These are phyloP conservation scores for Westerdykella ornata DNA, from an alignment of 2,329 filamentous ascomycete species.

Conservation along the genomic window DNA sequence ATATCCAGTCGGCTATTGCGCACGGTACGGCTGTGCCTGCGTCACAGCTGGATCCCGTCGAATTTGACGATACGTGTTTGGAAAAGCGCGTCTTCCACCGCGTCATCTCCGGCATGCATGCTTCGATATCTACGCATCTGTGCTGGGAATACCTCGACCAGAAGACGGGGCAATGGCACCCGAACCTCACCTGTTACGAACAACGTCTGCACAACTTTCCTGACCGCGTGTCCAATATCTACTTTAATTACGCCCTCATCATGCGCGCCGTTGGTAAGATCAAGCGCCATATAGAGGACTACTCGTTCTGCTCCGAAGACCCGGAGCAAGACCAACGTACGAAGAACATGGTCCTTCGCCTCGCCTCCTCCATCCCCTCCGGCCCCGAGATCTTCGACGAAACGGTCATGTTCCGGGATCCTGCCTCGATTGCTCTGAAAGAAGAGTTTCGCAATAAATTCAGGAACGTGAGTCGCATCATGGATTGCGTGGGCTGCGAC, in stretches of 20 bases:
- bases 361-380: conserved; percentile 64
- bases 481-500: conserved; percentile 98
- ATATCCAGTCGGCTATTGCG: conserved; percentile 52
- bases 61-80: conserved; percentile 83
- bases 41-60: conserved; percentile 58
- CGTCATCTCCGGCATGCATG: conserved; percentile 94
- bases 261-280: conserved; percentile 88
- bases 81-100: conserved; percentile 99
- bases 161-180: conserved; percentile 85
- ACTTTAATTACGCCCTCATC: conserved; percentile 98
- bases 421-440: conserved; percentile 69
- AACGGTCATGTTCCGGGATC: conserved; percentile 80
- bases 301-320: conserved; percentile 91
- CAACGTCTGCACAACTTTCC: conserved; percentile 75
- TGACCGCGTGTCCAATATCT: conserved; percentile 91
- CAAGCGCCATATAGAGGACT: conserved; percentile 69
- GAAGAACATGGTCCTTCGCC: conserved; percentile 69
- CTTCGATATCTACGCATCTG: conserved; percentile 90
- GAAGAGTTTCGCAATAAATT: conserved; percentile 97
- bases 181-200: conserved; percentile 85
- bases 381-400: conserved; percentile 82
- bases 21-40: conserved; percentile 44
- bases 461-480: conserved; percentile 89
- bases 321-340: conserved; percentile 69
- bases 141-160: conserved; percentile 97